Evolutionary conservation across 2,329 filamentous ascomycete species (phyloP).

Genomic region (Sporothrix dimorphospora): DNA sequence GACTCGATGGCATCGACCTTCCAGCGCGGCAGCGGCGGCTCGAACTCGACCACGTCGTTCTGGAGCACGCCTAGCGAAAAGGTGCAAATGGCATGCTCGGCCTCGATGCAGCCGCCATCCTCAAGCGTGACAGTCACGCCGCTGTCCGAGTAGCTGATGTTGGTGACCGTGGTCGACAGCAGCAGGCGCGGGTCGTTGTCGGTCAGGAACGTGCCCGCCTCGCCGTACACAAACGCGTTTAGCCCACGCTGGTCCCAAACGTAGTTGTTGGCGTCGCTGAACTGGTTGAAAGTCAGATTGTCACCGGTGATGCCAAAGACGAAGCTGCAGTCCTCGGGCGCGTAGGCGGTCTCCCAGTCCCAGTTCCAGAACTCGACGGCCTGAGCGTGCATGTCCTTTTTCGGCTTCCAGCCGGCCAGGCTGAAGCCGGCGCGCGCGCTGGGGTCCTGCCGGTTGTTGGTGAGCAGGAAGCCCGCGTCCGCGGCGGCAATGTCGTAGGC

Average conservation of each 20-base stretch:
- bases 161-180: slow-evolving; percentile 8
- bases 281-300: slow-evolving; percentile 23
- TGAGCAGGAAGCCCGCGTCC: neutral
- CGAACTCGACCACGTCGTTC: slow-evolving; percentile 16
- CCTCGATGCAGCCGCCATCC: slow-evolving; percentile 24
- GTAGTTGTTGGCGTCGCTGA: slow-evolving; percentile 23
- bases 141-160: neutral
- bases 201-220: neutral
- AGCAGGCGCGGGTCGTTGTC: neutral
- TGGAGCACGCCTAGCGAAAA: slow-evolving; percentile 26
- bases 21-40: slow-evolving; percentile 22
- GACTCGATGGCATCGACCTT: slow-evolving; percentile 23
- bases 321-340: slow-evolving; percentile 20
- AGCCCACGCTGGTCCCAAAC: slow-evolving; percentile 24
- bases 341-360: slow-evolving; percentile 24
- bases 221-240: slow-evolving; percentile 7
- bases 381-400: slow-evolving; percentile 25
- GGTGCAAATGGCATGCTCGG: slow-evolving; percentile 27
- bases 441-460: slow-evolving; percentile 4
- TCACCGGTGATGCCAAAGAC: slow-evolving; percentile 18
- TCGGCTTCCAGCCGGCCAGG: slow-evolving; percentile 23
- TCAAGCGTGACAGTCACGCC: slow-evolving; percentile 9
- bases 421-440: slow-evolving; percentile 2
- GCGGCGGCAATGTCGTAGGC: neutral
- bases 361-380: slow-evolving; percentile 23